Base-by-base conservation (phyloP, 2,329 filamentous ascomycete genomes). In the Geosmithia putterillii region DNA sequence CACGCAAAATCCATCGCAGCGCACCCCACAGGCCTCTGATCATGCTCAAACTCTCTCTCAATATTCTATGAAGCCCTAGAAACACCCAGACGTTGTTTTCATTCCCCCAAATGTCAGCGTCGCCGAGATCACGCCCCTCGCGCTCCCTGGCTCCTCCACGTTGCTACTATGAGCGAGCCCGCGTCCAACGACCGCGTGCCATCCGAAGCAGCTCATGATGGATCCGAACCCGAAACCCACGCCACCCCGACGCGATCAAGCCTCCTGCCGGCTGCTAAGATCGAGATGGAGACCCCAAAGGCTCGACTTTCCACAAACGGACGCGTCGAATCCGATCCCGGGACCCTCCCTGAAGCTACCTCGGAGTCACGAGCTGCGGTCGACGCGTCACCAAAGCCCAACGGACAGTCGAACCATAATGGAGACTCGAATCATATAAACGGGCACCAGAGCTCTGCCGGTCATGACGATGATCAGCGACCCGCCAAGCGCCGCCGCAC, bases 401-500 rank as follows among this genome's bases (percentile, higher is more conserved):
- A 60, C 45, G 52, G 52, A 49, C 54, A 53, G 40, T 40, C 42
- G 38, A 38, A 25, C 37, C 38, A 35, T 18, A 46, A 57, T 46
- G 57, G 57, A 40, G 63, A 65, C 34, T 67, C 65, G 47, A 63
- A 63, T 45, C 67, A 70, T 34, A 21, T 28, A 7, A 39, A 40
- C 75, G 74, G 59, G 57, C 71, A 46, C 62, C 63, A 49, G 36
- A 45, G 50, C 22, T 7, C 6, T 14, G 10, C 5, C 28, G 15
- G 28, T 14, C 43, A 41, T 46, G 55, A 61, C 48, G 60, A 62
- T 41, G 62, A 67, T 39, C 71, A 69, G 46, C 70, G 69, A 43
- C 76, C 77, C 21, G 61, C 69, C 15, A 88, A 88, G 62, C 77
- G 82, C 57, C 79, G 79, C 48, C 79, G 79, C 57, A 69, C 75